phyloP scores from a whole-genome alignment of 2,329 filamentous ascomycete genomes.

The Albophoma yamanashiensis region DNA sequence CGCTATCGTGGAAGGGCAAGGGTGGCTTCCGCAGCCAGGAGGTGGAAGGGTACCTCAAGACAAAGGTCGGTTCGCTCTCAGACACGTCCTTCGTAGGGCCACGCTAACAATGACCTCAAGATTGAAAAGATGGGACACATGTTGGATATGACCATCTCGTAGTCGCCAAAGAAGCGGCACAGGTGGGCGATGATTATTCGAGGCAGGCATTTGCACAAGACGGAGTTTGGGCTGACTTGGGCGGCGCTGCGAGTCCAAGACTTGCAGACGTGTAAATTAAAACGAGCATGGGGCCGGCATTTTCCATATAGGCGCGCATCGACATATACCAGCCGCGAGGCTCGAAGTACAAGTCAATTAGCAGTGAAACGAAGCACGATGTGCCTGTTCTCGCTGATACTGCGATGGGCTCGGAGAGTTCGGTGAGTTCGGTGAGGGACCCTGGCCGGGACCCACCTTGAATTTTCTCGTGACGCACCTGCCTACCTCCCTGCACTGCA shows the following conservation, averaged over 20 bases:
- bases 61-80: conserved; percentile 58
- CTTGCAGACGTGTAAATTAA: background rate
- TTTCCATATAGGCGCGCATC: background rate
- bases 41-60: conserved; percentile 87
- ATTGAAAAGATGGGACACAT: conserved; percentile 86
- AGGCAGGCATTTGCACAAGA: background rate
- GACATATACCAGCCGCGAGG: background rate
- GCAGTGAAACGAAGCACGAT: no score
- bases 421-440: background rate
- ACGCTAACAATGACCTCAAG: conserved; percentile 28
- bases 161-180: background rate
- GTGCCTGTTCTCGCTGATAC: background rate
- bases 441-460: background rate
- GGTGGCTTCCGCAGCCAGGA: conserved; percentile 79
- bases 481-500: no score
- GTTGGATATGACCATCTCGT: conserved; percentile 41
- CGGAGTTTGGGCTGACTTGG: conserved; percentile 1
- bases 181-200: background rate
- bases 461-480: background rate
- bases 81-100: background rate
- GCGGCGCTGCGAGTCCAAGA: background rate
- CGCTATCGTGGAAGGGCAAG: conserved; percentile 80
- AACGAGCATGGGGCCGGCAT: background rate
- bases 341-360: background rate
- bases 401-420: background rate